Percentiles rank a stretch among this genome's conserved stretches.
Conservation (phyloP, 2,329 filamentous ascomycete genomes). For the Sporothrix curviconia region DNA sequence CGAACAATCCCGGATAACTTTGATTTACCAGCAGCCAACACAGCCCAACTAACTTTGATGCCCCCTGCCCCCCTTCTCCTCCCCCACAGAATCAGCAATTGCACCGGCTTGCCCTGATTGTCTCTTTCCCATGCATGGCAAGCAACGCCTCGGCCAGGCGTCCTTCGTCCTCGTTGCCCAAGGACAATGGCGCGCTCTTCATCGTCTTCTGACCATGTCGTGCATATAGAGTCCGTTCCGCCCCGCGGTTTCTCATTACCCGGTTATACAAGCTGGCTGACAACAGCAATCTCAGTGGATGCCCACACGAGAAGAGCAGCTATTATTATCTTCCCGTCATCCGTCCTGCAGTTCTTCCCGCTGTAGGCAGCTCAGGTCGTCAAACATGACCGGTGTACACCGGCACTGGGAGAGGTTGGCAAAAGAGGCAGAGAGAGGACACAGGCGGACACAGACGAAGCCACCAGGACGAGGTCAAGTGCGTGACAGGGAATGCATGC, state of each 20-base stretch:
- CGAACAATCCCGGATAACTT: too few relatives aligned
- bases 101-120: too few relatives aligned
- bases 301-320: not conserved
- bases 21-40: too few relatives aligned
- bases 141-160: too few relatives aligned
- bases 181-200: too few relatives aligned
- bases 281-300: not conserved
- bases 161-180: too few relatives aligned
- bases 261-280: not conserved
- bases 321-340: too few relatives aligned
- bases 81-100: too few relatives aligned
- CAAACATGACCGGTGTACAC: not conserved
- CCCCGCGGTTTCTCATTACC: not conserved
- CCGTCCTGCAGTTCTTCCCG: not conserved
- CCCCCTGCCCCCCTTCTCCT: too few relatives aligned
- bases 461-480: conserved; percentile 1
- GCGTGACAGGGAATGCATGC: not conserved
- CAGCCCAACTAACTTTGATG: too few relatives aligned
- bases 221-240: not conserved
- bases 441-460: not conserved
- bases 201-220: not conserved
- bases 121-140: too few relatives aligned
- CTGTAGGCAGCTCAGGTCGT: too few relatives aligned
- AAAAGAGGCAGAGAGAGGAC: not conserved
- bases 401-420: not conserved